Base-by-base conservation (phyloP, 768 basidiomycete genomes). In the Royoungia palumana region DNA sequence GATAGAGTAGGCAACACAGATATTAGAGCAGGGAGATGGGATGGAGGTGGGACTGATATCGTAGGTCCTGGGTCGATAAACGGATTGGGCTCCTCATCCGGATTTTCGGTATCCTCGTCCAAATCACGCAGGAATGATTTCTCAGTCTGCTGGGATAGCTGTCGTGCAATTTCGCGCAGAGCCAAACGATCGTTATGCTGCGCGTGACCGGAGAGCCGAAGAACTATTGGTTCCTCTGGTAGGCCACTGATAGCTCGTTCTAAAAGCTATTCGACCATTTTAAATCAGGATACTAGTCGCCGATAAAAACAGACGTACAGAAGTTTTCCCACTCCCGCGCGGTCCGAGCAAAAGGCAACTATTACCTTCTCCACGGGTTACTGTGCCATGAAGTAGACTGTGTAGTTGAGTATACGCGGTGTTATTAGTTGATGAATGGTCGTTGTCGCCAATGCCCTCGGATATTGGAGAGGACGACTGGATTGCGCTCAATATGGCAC, bases 281-380 rank as follows among this genome's bases (percentile, higher is more conserved):
- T 35, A 47, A 39, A 35, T 32, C 55, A 49, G 53, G 42, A 34
- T 22, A 41, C 40, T 21, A 44, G 24, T 7, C 14, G 4, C 35
- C 47, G 14, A 41, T 40, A 28, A 25, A 24, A 39, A 35, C 50
- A 43, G 41, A 50, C 48, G 59, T 64, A 91, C 90, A 50, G 74
- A 74, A 1, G 88, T 85, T 70, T 97, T 96, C 17, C 94, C 94
- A 53, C 85, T 87, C 14, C 91, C 90, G 51, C 84, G 75, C 2
- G 91, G 85, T 17, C 94, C 94, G 37, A 93, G 74, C 4, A 97
- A 62, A 46, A 96, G 75, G 61, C 94, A 96, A 49, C 93, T 95
- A 54, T 97, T 97, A 4, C 94, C 94, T 72, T 97, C 94, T 10
- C 86, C 87, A 24, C 93, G 79, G 19, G 70, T 70, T 5, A 88